Percentiles rank a stretch among this genome's conserved stretches.
phyloP scores from a whole-genome alignment of 2,329 filamentous ascomycete species.

The Seiridium cupressi region DNA sequence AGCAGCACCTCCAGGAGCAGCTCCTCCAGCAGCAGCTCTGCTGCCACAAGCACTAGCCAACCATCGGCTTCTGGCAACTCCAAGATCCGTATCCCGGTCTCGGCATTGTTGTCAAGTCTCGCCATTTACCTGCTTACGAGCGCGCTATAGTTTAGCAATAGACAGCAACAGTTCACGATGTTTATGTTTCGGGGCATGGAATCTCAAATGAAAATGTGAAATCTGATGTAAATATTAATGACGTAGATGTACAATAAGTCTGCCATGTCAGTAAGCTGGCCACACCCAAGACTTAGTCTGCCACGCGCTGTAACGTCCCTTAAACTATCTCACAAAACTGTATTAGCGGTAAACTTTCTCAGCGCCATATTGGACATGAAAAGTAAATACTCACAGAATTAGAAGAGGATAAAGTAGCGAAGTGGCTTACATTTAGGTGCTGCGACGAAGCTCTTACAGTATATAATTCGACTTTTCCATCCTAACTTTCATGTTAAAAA shows the following conservation, averaged over 20 bases:
- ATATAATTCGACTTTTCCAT: neutral
- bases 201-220: neutral
- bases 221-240: neutral
- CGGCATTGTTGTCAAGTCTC: neutral
- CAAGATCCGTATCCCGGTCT: neutral
- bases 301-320: too few relatives aligned
- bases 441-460: neutral
- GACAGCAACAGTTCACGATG: neutral
- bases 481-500: too few relatives aligned
- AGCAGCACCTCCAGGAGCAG: neutral
- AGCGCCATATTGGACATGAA: too few relatives aligned
- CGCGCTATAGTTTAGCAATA: neutral
- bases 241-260: neutral
- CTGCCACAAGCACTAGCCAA: neutral
- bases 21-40: neutral
- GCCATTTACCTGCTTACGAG: conserved; percentile 3
- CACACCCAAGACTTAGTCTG: too few relatives aligned
- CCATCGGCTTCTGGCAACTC: neutral
- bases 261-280: too few relatives aligned
- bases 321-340: too few relatives aligned
- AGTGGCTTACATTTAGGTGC: too few relatives aligned
- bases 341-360: too few relatives aligned
- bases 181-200: neutral
- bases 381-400: too few relatives aligned
- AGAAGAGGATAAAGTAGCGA: too few relatives aligned